Percentiles rank a stretch among this genome's conserved stretches.
phyloP scores from a whole-genome alignment of 1,139 yeast species.

The Tardiomyces blankii region DNA sequence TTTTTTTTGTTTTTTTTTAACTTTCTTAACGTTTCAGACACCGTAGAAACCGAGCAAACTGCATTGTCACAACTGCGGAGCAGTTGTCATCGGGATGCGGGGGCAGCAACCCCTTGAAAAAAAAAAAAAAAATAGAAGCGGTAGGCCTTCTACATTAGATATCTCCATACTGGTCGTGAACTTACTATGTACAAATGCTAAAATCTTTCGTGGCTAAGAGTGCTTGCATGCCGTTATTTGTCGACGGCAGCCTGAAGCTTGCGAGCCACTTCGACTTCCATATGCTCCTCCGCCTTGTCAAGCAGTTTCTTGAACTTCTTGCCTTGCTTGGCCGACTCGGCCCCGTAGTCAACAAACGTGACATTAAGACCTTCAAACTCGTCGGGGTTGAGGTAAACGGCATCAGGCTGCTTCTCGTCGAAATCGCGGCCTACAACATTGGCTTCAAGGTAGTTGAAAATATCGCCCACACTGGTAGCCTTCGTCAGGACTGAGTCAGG shows the following conservation, averaged over 20 bases:
- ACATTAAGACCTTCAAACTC: constrained; percentile 42
- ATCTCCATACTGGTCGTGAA: neutral
- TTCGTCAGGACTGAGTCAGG: constrained; percentile 53
- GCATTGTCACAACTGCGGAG: too few relatives aligned
- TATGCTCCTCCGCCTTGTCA: constrained; percentile 27
- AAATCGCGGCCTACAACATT: constrained; percentile 38
- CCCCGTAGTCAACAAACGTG: constrained; percentile 29
- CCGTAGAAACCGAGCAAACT: too few relatives aligned
- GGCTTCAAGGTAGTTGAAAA: constrained; percentile 35
- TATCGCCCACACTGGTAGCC: constrained; percentile 35
- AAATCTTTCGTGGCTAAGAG: neutral
- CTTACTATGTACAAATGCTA: neutral
- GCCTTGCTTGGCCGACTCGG: constrained; percentile 30
- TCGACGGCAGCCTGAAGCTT: neutral
- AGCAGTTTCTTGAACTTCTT: constrained; percentile 33
- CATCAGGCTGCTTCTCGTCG: constrained; percentile 67
- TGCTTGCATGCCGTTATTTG: neutral
- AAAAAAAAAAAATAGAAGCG: too few relatives aligned
- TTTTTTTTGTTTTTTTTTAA: too few relatives aligned
- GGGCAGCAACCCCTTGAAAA: too few relatives aligned
- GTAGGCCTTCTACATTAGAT: too few relatives aligned
- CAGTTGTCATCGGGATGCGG: too few relatives aligned
- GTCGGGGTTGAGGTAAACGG: constrained; percentile 46
- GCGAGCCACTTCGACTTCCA: neutral
- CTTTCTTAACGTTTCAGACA: too few relatives aligned